These are phyloP conservation scores for Plasmodium vinckei DNA, from an alignment of 169 alveolate species.

Conservation along the genomic window DNA sequence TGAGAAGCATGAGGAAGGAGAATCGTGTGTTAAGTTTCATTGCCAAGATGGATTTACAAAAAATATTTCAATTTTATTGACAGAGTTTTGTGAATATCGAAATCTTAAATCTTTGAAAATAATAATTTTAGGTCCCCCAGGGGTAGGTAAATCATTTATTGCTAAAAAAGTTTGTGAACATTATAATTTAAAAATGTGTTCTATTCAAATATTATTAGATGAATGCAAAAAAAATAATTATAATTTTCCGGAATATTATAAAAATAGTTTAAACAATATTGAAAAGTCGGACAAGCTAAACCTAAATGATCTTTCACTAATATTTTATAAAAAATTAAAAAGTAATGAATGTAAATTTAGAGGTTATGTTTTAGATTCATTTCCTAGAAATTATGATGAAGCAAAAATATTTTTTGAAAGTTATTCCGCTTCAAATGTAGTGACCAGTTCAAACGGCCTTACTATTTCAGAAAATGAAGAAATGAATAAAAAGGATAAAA, in stretches of 20 bases:
- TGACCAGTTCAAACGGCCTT: neutral
- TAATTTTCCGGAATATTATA: constrained; percentile 43
- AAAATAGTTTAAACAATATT: constrained; percentile 4
- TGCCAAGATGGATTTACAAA: constrained; percentile 45
- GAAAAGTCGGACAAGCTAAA: constrained; percentile 8
- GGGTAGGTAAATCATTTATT: constrained; percentile 59
- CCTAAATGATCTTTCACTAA: constrained; percentile 14
- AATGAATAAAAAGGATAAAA: neutral
- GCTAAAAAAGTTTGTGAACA: constrained; percentile 56
- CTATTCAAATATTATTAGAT: constrained; percentile 17
- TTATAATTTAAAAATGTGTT: constrained; percentile 42
- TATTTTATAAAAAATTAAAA: constrained; percentile 30
- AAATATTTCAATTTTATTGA: constrained; percentile 31
- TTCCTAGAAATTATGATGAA: constrained; percentile 62
- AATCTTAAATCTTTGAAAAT: constrained; percentile 27
- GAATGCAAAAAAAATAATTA: constrained; percentile 30
- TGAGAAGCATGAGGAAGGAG: neutral
- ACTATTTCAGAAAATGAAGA: neutral
- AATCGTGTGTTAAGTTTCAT: constrained; percentile 9
- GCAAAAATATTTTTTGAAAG: constrained; percentile 41
- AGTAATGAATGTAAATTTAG: constrained; percentile 59
- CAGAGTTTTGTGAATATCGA: constrained; percentile 53
- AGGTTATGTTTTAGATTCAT: constrained; percentile 51
- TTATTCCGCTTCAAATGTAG: neutral
- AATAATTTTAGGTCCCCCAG: constrained; percentile 50